Evolutionary conservation across 2,329 filamentous ascomycete species (phyloP), one percentile per base, ranked within the genome.

Genomic region (Fusarium sp.): DNA sequence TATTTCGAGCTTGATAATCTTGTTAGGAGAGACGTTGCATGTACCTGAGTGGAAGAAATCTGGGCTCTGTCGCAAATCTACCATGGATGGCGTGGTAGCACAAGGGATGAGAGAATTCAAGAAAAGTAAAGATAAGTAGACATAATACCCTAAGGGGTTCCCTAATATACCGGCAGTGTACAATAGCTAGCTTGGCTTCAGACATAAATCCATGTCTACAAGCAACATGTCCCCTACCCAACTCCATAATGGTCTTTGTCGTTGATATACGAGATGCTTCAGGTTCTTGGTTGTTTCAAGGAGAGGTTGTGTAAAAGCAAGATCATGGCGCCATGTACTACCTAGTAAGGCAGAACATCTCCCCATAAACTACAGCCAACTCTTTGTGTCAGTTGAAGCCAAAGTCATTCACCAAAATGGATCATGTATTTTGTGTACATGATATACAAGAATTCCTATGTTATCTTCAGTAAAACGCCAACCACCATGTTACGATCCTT

Each of bases 401-500:
- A 28, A 35, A 32, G 19, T 13, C 13, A 19, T 13, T 9, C 8
- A 26, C 26, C 26, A 26, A 26, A 26, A 26, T 26, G 9, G 7
- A 3, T 15, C 19, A 24, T 8, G 20, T 45, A 45, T 14, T 48
- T 6, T 22, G 8, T 20, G 10, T 22, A 33, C 30, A 59, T 35
- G 22, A 48, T 41, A 11, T 33, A 59, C 30, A 24, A 43, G 49
- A 51, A 22, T 22, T 22, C 22, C 22, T 17, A 33, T 63, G 43
- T 54, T 32, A 30, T 43, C 40, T 37, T 43, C 24, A 43, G 37
- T 62, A 28, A 19, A 48, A 58, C 45, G 17, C 28, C 33, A 49
- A 55, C 30, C 22, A 30, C 24, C 28, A 41, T 60, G 32, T 5
- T 30, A 2, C 10, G 10, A 47, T 48, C 39, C 63, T 69, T 64